Evolutionary conservation across 148 eudicot genomes (phyloP).

Genomic region (Vaccinium macrocarpon): DNA sequence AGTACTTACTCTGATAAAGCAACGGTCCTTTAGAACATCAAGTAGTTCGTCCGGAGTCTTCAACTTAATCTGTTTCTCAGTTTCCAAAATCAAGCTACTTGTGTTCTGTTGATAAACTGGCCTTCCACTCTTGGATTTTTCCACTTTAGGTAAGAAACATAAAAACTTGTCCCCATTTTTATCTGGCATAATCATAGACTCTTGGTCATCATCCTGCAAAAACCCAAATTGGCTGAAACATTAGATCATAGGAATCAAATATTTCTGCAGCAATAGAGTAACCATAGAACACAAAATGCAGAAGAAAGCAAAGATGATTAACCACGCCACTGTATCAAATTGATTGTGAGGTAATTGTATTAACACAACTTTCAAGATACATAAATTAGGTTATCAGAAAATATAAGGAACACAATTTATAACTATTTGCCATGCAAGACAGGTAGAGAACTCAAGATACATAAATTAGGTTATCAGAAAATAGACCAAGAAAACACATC

Average conservation of each 20-base stretch:
- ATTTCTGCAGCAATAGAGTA: background rate
- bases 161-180: slow-evolving; percentile 65
- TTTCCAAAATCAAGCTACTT: slow-evolving; percentile 82
- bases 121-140: slow-evolving; percentile 70
- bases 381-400: no score
- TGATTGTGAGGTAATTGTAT: background rate
- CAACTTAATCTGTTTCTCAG: slow-evolving; percentile 64
- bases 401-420: background rate
- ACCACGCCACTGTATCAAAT: background rate
- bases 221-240: background rate
- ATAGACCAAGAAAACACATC: background rate
- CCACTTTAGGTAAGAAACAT: slow-evolving; percentile 79
- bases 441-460: background rate
- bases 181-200: slow-evolving; percentile 74
- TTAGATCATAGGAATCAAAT: background rate
- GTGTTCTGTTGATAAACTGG: slow-evolving; percentile 59
- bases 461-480: background rate
- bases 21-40: slow-evolving; percentile 62
- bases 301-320: background rate
- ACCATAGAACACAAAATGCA: background rate
- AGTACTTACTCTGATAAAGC: slow-evolving; percentile 69
- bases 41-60: slow-evolving; percentile 97
- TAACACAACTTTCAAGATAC: no score
- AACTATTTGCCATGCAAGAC: background rate
- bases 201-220: slow-evolving; percentile 77